Evolutionary conservation across 2,329 filamentous ascomycete genomes (phyloP), one percentile per base, ranked within the genome.

Genomic region (Piedraia hortae): DNA sequence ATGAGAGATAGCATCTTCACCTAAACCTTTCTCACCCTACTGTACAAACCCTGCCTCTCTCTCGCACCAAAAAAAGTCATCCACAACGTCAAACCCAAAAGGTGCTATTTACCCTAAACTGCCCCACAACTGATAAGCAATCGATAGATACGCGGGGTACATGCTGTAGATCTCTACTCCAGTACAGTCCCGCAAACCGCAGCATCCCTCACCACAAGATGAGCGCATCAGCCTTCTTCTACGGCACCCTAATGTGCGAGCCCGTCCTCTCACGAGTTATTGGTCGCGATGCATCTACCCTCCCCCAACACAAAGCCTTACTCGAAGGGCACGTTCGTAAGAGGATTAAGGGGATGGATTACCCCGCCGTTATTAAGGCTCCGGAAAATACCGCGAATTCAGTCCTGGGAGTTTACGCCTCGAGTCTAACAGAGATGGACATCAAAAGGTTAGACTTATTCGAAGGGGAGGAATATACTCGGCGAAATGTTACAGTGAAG

Each of bases 231-330:
- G 56, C 60, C 32, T 68, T 69, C 48, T 67, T 68, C 53, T 69
- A 69, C 40, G 63, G 56, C 31, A 66, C 61, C 12, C 46, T 68
- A 39, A 91, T 91, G 78, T 72, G 69, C n/a, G 64, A 71, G 0
- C 62, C 71, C 37, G 67, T 93, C 36, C 75, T 93, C 34, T 70
- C 72, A 48, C 70, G 71, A 15, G 78, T 90, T 19, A 62, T 65
- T 32, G 46, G 48, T 5, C 43, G 48, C 9, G 55, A 29, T 37
- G 19, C 19, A 21, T n/a, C n/a, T n/a, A n/a, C n/a, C n/a, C n/a
- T n/a, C n/a, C 60, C 37, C 16, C 57, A 43, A 37, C 34, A 41
- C 28, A 45, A 60, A 20, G 80, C 80, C 8, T 48, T 88, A n/a
- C 57, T 93, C 0, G 59, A 66, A 28, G 53, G 58, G 19, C 69